A percentile compares a stretch with the other conserved stretches of the same genome.
phyloP scores from a whole-genome alignment of 1,139 yeast genomes.

The Suhomyces coccinellae region DNA sequence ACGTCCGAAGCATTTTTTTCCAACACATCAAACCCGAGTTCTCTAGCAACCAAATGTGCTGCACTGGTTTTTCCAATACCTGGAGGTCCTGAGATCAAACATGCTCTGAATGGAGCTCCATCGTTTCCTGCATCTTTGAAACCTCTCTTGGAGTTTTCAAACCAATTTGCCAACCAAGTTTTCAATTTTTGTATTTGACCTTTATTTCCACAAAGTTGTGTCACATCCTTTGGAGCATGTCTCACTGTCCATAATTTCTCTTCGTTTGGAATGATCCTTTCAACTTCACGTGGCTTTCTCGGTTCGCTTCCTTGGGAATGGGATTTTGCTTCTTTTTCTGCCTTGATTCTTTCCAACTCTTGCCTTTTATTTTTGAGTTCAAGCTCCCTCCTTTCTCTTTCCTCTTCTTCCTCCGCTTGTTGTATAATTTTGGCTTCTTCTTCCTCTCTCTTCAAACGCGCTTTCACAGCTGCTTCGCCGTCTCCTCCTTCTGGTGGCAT shows the following conservation, averaged over 20 bases:
- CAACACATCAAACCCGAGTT: slow-evolving; percentile 67
- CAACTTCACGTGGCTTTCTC: slow-evolving; percentile 20
- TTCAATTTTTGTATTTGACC: slow-evolving; percentile 65
- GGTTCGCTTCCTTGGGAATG: slow-evolving; percentile 2
- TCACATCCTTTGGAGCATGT: slow-evolving; percentile 77
- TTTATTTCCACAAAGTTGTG: slow-evolving; percentile 90
- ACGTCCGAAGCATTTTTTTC: slow-evolving; percentile 89
- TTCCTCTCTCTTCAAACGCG: slow-evolving; percentile 63
- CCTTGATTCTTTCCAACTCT: background rate
- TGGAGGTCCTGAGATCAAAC: slow-evolving; percentile 82
- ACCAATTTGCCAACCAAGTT: slow-evolving; percentile 83
- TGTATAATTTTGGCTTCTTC: slow-evolving; percentile 57
- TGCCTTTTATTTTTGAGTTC: slow-evolving; percentile 15
- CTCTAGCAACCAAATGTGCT: slow-evolving; percentile 70
- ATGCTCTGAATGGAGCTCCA: slow-evolving; percentile 77
- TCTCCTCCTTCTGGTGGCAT: slow-evolving; percentile 96
- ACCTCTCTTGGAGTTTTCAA: slow-evolving; percentile 50
- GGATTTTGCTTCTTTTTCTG: background rate
- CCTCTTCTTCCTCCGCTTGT: slow-evolving; percentile 47
- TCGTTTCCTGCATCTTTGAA: slow-evolving; percentile 59
- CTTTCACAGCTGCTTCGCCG: slow-evolving; percentile 73
- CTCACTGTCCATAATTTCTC: slow-evolving; percentile 88
- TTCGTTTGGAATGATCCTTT: slow-evolving; percentile 37
- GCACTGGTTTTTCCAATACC: slow-evolving; percentile 84
- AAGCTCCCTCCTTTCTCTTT: slow-evolving; percentile 16